Percentiles rank a stretch among this genome's conserved stretches.
Evolutionary conservation across 371 early-diverging fungal genomes (phyloP).

Genomic region (Mucor racemosus): DNA sequence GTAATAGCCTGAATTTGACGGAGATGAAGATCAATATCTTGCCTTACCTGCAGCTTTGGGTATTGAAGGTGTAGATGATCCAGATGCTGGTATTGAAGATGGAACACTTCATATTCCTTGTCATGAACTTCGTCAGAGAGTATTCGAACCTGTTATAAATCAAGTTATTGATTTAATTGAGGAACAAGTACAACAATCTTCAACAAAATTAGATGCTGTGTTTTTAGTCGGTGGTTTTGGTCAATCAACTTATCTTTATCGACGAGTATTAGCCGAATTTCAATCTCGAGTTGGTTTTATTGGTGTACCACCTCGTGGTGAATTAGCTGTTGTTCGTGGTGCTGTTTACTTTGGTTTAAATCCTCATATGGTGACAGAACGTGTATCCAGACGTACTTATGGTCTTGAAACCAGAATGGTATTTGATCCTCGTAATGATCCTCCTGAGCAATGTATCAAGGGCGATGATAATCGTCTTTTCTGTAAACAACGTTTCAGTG

Average conservation of each 20-base stretch:
- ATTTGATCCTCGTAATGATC: slow-evolving; percentile 60
- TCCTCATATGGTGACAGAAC: slow-evolving; percentile 60
- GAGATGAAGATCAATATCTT: slow-evolving; percentile 62
- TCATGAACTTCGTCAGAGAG: slow-evolving; percentile 53
- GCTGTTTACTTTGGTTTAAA: slow-evolving; percentile 64
- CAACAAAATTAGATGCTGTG: slow-evolving; percentile 49
- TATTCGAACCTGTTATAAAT: slow-evolving; percentile 68
- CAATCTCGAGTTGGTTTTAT: slow-evolving; percentile 55
- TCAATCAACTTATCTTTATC: slow-evolving; percentile 60
- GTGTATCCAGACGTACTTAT: slow-evolving; percentile 66
- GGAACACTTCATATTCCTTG: slow-evolving; percentile 59
- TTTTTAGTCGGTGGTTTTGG: slow-evolving; percentile 70
- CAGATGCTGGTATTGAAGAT: slow-evolving; percentile 62
- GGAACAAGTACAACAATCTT: slow-evolving; percentile 57
- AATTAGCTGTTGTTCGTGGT: slow-evolving; percentile 55
- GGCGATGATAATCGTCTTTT: slow-evolving; percentile 53
- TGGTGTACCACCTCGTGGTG: slow-evolving; percentile 61
- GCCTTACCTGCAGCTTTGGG: slow-evolving; percentile 58
- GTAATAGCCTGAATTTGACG: slow-evolving; percentile 62
- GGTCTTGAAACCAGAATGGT: slow-evolving; percentile 69
- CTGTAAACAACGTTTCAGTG: slow-evolving; percentile 65
- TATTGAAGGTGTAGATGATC: slow-evolving; percentile 58
- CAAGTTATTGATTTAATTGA: slow-evolving; percentile 63
- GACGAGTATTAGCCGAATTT: slow-evolving; percentile 52
- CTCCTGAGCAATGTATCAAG: slow-evolving; percentile 61